A percentile compares a stretch with the other conserved stretches of the same genome.
These are phyloP conservation scores for Cystofilobasidium bisporidii DNA, from an alignment of 768 basidiomycete species.

Conservation along the genomic window DNA sequence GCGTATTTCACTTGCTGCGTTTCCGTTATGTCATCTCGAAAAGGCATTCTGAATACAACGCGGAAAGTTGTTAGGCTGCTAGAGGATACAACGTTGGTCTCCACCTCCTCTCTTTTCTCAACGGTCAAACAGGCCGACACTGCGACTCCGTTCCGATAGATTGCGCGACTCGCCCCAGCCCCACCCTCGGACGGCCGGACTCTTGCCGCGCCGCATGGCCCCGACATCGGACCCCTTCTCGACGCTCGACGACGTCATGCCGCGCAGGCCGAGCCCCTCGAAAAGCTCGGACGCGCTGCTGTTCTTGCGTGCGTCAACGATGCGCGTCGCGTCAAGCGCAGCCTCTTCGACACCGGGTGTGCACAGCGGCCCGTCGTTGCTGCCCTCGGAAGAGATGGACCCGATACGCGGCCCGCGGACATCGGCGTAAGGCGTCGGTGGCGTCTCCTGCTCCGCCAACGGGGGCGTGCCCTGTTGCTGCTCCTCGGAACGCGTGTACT, in stretches of 20 bases:
- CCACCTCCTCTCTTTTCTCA: too few species aligned
- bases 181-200: background rate
- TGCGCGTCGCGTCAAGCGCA: background rate
- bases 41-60: too few species aligned
- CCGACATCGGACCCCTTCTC: background rate
- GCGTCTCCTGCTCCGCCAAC: background rate
- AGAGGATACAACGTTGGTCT: too few species aligned
- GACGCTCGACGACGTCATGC: background rate
- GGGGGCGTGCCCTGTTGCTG: too few species aligned
- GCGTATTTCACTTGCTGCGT: too few species aligned
- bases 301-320: background rate
- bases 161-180: background rate
- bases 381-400: constrained; percentile 2
- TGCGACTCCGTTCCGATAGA: background rate
- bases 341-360: background rate
- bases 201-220: background rate
- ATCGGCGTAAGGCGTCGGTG: background rate
- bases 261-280: constrained; percentile 2
- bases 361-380: background rate
- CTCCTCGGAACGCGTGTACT: too few species aligned
- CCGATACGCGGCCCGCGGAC: background rate
- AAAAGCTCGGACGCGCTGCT: constrained; percentile 4
- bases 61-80: too few species aligned
- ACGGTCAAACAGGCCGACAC: background rate
- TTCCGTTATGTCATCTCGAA: too few species aligned